A percentile compares a stretch with the other conserved stretches of the same genome.
These are phyloP conservation scores for Exutisphaerella laricina DNA, from an alignment of 2,329 filamentous ascomycete genomes.

Conservation along the genomic window DNA sequence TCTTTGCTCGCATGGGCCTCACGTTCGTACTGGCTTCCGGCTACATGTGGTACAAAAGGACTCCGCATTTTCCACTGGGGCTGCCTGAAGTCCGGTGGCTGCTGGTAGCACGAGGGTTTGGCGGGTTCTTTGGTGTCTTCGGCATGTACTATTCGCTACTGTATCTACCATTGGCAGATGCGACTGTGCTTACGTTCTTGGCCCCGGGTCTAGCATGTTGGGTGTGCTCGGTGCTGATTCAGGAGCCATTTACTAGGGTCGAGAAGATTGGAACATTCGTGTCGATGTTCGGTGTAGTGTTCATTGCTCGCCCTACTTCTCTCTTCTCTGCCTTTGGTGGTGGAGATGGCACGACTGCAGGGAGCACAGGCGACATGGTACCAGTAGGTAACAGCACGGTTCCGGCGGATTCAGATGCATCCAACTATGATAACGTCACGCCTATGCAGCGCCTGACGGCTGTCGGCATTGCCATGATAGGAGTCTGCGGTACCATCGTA, in stretches of 20 bases:
- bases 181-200: constrained; percentile 84
- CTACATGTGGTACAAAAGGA: constrained; percentile 64
- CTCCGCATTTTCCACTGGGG: constrained; percentile 67
- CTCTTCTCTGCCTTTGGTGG: constrained; percentile 43
- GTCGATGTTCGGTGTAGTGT: constrained; percentile 70
- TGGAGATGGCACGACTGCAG: constrained; percentile 28
- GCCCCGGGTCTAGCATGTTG: constrained; percentile 74
- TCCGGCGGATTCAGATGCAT: constrained; percentile 23
- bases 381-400: constrained; percentile 30
- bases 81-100: constrained; percentile 60
- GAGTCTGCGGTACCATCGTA: constrained; percentile 68
- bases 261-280: constrained; percentile 72
- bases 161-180: constrained; percentile 79
- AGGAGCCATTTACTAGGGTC: constrained; percentile 70
- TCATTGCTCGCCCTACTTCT: constrained; percentile 69
- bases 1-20: constrained; percentile 73
- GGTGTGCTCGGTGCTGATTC: constrained; percentile 67
- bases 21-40: constrained; percentile 60
- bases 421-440: constrained; percentile 45
- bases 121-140: constrained; percentile 71
- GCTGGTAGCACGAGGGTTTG: constrained; percentile 61
- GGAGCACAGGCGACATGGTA: constrained; percentile 30
- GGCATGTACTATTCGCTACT: constrained; percentile 69
- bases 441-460: constrained; percentile 63
- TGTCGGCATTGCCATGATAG: constrained; percentile 65